Evolutionary conservation across 106 monocot genomes (phyloP), one percentile per base, ranked within the genome.

Genomic region (Allium fistulosum): DNA sequence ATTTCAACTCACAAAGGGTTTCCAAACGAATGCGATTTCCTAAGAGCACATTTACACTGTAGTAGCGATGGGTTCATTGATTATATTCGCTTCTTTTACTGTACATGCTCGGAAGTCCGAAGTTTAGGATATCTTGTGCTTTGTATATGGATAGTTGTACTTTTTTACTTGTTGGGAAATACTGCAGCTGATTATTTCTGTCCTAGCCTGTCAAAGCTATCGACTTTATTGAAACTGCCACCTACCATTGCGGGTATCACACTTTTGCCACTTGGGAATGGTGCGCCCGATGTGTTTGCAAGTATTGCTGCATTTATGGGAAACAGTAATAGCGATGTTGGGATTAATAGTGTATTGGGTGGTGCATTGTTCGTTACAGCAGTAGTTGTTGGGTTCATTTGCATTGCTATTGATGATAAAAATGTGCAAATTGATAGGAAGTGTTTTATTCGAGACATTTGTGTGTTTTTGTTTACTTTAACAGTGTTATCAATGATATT

Each of bases 151-250:
- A 73, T 93, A 9, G 73, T 75, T 12, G 81, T 81, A 14, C 71
- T 93, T 26, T 93, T 93, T 80, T 93, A 90, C 55, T 75, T 90
- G 62, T 51, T 93, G 63, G 97, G 97, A 11, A 99, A 99, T 74
- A 99, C 97, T 1, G 96, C 96, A 9, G 96, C 96, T 7, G 92
- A 92, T 68, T 97, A 82, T 82, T 97, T 97, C 77, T 92, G 97
- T 63, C 87, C 82, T 63, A 90, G 85, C 63, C 61, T 99, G 26
- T 89, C 86, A 65, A 90, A 93, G 80, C 82, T 99, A 1, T 87
- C 97, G 1, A 53, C 49, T 62, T 78, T 93, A 59, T 71, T 99
- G 59, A 77, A 75, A 26, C 71, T 93, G 5, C 87, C 97, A 0
- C 92, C 97, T 2, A 99, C 97, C 7, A 84, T 99, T 9, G 92